Evolutionary conservation across 306 rosid genomes (phyloP).

Genomic region (Vigna angularis): DNA sequence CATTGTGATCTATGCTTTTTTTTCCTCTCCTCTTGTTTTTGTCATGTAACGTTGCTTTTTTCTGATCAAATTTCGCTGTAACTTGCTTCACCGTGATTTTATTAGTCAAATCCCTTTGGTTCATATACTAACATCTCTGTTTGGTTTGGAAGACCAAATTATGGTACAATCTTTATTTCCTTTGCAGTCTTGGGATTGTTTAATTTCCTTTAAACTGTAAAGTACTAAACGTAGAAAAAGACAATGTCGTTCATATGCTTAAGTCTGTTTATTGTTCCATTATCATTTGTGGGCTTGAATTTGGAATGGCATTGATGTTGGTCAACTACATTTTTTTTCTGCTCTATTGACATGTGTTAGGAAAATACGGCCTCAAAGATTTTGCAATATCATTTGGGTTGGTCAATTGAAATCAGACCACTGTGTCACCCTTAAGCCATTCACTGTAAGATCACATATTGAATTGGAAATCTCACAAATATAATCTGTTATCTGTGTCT

Average conservation of each 20-base stretch:
- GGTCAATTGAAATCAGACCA: neutral
- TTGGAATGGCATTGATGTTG: slow-evolving; percentile 4
- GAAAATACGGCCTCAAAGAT: slow-evolving; percentile 18
- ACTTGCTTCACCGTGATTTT: slow-evolving; percentile 51
- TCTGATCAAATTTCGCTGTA: slow-evolving; percentile 51
- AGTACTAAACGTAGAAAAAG: slow-evolving; percentile 9
- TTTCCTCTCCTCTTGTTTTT: slow-evolving; percentile 28
- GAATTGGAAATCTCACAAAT: slow-evolving; percentile 12
- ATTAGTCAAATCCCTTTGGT: slow-evolving; percentile 32
- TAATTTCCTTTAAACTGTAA: slow-evolving; percentile 6
- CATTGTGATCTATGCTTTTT: slow-evolving; percentile 44
- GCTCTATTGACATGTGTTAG: slow-evolving; percentile 1
- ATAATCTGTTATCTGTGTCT: neutral
- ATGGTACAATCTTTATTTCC: slow-evolving; percentile 26
- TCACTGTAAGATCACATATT: neutral
- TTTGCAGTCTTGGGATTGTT: slow-evolving; percentile 16
- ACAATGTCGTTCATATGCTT: neutral
- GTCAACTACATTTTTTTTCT: neutral
- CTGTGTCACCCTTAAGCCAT: slow-evolving; percentile 1
- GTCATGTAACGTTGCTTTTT: slow-evolving; percentile 51
- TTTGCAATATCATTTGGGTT: slow-evolving; percentile 14
- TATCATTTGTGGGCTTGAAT: neutral
- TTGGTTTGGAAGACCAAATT: slow-evolving; percentile 13
- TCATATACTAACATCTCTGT: slow-evolving; percentile 40
- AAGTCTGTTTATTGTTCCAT: neutral